Evolutionary conservation across 148 eudicot genomes (phyloP).

Genomic region (Chenopodium formosanum): DNA sequence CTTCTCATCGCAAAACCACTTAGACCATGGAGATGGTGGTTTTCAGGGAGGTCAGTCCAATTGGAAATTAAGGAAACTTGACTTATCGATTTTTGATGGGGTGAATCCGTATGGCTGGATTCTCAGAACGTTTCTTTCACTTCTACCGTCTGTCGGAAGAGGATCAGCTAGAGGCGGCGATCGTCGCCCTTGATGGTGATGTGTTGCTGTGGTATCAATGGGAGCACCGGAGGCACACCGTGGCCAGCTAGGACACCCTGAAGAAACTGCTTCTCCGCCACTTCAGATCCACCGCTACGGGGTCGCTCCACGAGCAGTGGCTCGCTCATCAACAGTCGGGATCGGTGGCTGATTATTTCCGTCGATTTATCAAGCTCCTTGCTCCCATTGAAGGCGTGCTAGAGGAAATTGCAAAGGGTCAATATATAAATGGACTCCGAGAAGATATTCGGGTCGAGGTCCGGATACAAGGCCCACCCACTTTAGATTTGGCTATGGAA

Average conservation of each 20-base stretch:
- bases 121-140: background rate
- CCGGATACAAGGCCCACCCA: background rate
- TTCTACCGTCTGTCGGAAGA: no score
- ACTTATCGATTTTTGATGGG: background rate
- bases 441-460: background rate
- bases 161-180: no score
- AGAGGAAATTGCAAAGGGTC: no score
- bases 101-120: background rate
- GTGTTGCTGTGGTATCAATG: no score
- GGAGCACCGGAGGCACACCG: no score
- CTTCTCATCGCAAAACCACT: no score
- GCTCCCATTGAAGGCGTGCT: background rate
- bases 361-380: background rate
- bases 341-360: background rate
- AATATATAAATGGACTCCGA: no score
- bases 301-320: background rate
- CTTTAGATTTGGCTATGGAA: background rate
- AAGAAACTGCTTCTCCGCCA: background rate
- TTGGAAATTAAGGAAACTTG: background rate
- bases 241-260: background rate
- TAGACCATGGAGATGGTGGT: no score
- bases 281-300: background rate
- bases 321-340: background rate
- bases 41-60: no score
- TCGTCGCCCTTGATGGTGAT: no score